Base-by-base conservation (phyloP, 2,329 filamentous ascomycete genomes). In the Chalaropsis ovoidea region DNA sequence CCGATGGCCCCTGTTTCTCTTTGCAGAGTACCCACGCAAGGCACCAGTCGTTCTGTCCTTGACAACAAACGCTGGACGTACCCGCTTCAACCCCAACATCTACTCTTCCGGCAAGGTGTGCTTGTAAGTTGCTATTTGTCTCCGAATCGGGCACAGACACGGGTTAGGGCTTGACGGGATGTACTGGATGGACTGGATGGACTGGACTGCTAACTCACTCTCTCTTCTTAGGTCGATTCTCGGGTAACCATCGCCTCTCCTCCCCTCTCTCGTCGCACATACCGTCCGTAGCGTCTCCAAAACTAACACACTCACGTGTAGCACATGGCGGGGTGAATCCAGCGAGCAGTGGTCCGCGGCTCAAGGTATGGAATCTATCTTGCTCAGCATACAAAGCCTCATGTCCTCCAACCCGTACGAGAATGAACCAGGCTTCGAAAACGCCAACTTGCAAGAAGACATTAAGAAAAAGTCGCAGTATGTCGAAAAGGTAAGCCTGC, bases 291-390 rank as follows among this genome's bases (percentile, higher is more conserved):
- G 19, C 13, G 3, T 4, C 7, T 24, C 69, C 71, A 67, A 71
- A 62, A 64, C 70, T 71, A 67, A 65, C 54, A 27, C 10, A 72
- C 66, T 35, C 15, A n/a, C 15, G 11, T 6, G n/a, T 70, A 95
- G 92, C 67, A 99, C 94, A 73, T 99, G 94, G 94, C 83, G 88
- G 62, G 92, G 92, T 35, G 88, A 96, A 72, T 82, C 85, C 17
- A 90, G 92, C 65, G 94, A 97, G 75, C 86, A 96, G 74, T 99
- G 94, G 94, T 96, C 92, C 17, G 91, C 92, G 17, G 94, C 93
- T 0, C 94, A 97, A 74, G 93, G 94, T 6, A 80, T 99, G 0
- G 94, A 97, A 74, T 97, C 93, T 0, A 90, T 97, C 61, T 76
- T 99, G 61, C 84, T 97, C 64, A 97, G 93, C 4, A 96, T 99